A percentile compares a stretch with the other conserved stretches of the same genome.
Evolutionary conservation across 106 monocot genomes (phyloP).

Genomic region (Dactylorhiza incarnata): DNA sequence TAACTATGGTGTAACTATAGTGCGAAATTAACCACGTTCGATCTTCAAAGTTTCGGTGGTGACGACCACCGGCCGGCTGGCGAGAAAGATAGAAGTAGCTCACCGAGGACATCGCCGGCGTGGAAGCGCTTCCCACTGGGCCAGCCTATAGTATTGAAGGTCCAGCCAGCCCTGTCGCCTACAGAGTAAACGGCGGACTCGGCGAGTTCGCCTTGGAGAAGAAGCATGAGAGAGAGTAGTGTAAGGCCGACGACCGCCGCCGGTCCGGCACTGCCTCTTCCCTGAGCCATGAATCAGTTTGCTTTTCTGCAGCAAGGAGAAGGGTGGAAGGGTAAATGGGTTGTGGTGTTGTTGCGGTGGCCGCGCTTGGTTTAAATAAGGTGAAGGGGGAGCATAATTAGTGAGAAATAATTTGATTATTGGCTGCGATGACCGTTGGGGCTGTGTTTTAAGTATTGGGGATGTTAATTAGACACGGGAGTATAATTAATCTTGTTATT

Average conservation of each 20-base stretch:
- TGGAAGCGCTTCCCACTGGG: constrained; percentile 21
- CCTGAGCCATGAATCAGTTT: constrained; percentile 9
- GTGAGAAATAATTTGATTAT: no score
- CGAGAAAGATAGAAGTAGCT: background rate
- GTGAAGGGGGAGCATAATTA: background rate
- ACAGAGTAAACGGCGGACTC: constrained; percentile 18
- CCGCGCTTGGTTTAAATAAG: background rate
- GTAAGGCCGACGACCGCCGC: background rate
- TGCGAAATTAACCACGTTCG: no score
- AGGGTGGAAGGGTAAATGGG: background rate
- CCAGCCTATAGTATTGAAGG: constrained; percentile 30
- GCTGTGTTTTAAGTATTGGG: no score
- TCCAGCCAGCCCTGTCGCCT: constrained; percentile 29
- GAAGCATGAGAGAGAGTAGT: background rate
- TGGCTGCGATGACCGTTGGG: no score
- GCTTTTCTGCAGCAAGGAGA: background rate
- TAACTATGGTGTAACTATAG: no score
- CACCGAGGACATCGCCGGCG: constrained; percentile 37
- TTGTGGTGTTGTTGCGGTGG: background rate
- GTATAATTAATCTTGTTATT: no score
- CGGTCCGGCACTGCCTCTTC: constrained; percentile 17
- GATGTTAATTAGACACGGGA: no score
- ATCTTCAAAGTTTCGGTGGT: no score
- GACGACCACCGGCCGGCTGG: no score
- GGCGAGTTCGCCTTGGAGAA: constrained; percentile 3